Conservation (phyloP, 1,139 yeast genomes). For the Zygoascus sp. region DNA sequence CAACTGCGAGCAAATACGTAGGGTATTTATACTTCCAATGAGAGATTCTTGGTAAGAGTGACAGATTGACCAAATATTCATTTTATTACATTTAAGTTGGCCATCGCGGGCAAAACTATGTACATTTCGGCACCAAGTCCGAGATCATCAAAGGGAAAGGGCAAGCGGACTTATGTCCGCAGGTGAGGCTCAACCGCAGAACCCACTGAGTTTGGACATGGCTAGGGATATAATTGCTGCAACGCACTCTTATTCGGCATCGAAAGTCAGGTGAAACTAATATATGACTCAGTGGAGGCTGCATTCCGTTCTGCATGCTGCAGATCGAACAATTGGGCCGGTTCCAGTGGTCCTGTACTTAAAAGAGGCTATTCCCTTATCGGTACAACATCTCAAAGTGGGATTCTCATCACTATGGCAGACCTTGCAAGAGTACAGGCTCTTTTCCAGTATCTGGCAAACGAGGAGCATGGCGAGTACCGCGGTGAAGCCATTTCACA, state of each 20-base stretch:
- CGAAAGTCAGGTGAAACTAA: not conserved
- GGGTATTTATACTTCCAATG: no score
- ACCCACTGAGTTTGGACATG: not conserved
- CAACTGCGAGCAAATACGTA: no score
- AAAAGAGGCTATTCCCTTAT: not conserved
- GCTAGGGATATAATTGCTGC: not conserved
- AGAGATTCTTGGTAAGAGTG: no score
- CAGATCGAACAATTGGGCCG: not conserved
- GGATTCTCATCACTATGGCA: not conserved
- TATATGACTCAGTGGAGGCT: not conserved
- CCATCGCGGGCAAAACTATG: not conserved
- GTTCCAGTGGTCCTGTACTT: not conserved
- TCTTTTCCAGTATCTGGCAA: slow-evolving; percentile 16
- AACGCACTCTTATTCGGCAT: not conserved
- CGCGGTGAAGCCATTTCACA: slow-evolving; percentile 18
- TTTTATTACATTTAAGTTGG: no score
- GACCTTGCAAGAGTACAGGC: slow-evolving; percentile 10
- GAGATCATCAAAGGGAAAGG: not conserved
- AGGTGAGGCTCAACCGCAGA: not conserved
- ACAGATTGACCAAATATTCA: no score
- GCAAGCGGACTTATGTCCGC: not conserved
- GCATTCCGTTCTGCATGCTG: not conserved
- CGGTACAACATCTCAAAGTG: not conserved
- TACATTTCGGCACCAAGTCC: not conserved
- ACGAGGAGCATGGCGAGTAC: slow-evolving; percentile 18